Evolutionary conservation across 1,284 basidiomycete species (phyloP), one percentile per base, ranked within the genome.

Genomic region (Marasmius tenuissimus): DNA sequence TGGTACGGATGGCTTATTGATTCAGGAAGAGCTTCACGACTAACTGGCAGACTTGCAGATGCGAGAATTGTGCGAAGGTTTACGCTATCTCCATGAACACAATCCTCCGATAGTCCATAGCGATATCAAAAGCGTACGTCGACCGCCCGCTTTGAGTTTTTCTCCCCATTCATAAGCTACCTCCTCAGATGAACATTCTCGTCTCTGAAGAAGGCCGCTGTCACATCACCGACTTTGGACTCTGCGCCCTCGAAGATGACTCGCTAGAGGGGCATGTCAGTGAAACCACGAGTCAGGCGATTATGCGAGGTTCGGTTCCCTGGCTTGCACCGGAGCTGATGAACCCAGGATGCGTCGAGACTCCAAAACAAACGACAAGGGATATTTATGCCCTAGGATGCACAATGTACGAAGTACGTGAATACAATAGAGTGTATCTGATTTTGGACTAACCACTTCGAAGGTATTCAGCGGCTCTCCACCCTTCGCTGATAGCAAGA

Each of bases 101-200:
- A 52, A 61, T 39, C 64, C 64, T 1, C 61, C 58, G 14, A 42
- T 69, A 5, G 57, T 66, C 7, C 67, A 69, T 56, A 65, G 61
- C 9, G 67, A 69, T 40, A 51, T 68, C n/a, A 64, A 63, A 47
- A 65, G 65, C 3, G 66, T 67, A 48, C 34, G 65, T 61, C 22
- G 8, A 50, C 11, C 7, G 39, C n/a, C 33, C 27, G 6, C 16
- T 9, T n/a, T 47, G 4, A 38, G 16, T n/a, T 3, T 7, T 20
- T 42, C 6, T 22, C 45, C 58, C 12, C n/a, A 38, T 12, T 18
- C 8, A 2, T 39, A 12, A 4, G 14, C 33, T 5, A 27, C 22
- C 6, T 51, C 9, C 20, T 9, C 18, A 63, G 61, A 39, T 58
- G 18, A 63, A 63, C 40, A 60, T 63, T 11, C 16, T 63, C n/a